These are phyloP conservation scores for Boechera stricta DNA, from an alignment of 345 rosid genomes.

Conservation along the genomic window DNA sequence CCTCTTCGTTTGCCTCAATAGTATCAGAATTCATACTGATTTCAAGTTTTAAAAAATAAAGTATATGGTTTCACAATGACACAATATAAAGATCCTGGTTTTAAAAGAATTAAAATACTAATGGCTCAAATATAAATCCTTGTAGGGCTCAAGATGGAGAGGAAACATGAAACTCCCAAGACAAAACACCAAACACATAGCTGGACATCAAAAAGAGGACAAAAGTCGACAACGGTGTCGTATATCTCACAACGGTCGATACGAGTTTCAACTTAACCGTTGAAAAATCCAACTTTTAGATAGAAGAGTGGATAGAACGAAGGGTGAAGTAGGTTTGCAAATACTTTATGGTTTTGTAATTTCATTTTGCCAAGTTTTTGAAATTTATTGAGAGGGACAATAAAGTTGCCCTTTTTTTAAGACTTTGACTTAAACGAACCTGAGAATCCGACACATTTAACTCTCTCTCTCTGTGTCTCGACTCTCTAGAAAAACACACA, in stretches of 20 bases:
- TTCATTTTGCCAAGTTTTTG: constrained; percentile 44
- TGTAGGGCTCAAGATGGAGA: constrained; percentile 41
- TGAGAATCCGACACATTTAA: constrained; percentile 34
- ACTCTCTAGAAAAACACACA: constrained; percentile 27
- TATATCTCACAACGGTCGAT: constrained; percentile 37
- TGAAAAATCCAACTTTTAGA: constrained; percentile 24
- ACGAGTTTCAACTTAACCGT: constrained; percentile 40
- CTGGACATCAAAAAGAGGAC: constrained; percentile 31
- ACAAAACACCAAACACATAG: constrained; percentile 17
- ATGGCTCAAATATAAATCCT: neutral
- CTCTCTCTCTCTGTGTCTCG: constrained; percentile 33
- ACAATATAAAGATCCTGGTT: too few relatives aligned
- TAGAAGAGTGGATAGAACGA: neutral
- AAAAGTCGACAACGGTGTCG: constrained; percentile 29
- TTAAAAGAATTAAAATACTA: neutral
- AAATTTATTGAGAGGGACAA: constrained; percentile 60
- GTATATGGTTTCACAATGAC: too few relatives aligned
- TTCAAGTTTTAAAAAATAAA: neutral
- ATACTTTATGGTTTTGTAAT: constrained; percentile 2
- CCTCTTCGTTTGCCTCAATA: too few relatives aligned
- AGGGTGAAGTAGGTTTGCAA: neutral
- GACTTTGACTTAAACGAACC: constrained; percentile 50
- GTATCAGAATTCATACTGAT: neutral
- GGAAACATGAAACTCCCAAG: constrained; percentile 38
- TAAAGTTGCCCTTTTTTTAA: constrained; percentile 47